A percentile compares a stretch with the other conserved stretches of the same genome.
Conservation (phyloP, 306 rosid species). For the Datisca glomerata region DNA sequence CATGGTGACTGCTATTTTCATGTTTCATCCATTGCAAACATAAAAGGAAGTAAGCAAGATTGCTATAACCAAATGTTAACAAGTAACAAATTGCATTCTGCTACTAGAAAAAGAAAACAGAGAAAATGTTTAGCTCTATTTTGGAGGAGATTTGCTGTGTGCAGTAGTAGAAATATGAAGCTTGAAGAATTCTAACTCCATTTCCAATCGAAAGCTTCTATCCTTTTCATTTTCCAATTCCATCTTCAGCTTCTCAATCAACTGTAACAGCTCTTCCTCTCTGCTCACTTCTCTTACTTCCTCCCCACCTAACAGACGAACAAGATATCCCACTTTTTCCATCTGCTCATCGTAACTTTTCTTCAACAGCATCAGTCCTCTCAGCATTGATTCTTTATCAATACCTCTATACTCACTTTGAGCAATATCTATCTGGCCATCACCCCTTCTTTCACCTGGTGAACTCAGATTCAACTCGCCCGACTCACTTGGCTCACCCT, state of each 20-base stretch:
- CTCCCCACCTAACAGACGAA: conserved; percentile 10
- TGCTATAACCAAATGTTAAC: neutral
- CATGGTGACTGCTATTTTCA: no score
- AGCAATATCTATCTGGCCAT: neutral
- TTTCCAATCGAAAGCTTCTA: conserved; percentile 18
- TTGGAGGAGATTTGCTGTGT: neutral
- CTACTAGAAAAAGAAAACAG: neutral
- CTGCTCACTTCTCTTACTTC: conserved; percentile 6
- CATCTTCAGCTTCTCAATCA: conserved; percentile 17
- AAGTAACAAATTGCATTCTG: neutral
- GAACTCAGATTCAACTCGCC: conserved; percentile 9
- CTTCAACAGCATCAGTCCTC: conserved; percentile 7
- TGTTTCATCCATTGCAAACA: no score
- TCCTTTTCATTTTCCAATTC: conserved; percentile 28
- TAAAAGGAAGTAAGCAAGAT: no score
- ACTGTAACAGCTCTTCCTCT: conserved; percentile 17
- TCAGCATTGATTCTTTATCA: conserved; percentile 14
- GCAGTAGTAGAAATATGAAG: conserved; percentile 11
- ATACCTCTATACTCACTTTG: neutral
- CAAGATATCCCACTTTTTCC: conserved; percentile 10
- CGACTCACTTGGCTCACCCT: conserved; percentile 3
- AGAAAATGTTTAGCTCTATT: neutral
- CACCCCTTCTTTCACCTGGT: neutral
- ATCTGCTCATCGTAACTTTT: conserved; percentile 23
- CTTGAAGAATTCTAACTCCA: conserved; percentile 24